Conservation (phyloP, 2,329 filamentous ascomycete genomes). For the Berkeleyomyces basicola region DNA sequence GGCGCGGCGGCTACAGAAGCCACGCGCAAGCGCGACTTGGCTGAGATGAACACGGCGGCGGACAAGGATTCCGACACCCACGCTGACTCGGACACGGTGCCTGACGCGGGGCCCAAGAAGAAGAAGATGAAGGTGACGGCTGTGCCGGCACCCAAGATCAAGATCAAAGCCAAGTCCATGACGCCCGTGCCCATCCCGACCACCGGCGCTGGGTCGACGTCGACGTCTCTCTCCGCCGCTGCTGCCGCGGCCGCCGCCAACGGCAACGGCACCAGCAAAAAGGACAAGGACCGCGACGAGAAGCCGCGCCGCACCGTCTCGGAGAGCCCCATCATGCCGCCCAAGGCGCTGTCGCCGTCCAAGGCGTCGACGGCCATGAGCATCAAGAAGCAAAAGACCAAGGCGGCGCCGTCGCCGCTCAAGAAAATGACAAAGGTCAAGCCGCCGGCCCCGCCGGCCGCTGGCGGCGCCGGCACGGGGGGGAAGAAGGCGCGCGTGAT, state of each 20-base stretch:
- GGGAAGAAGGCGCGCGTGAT: slow-evolving; percentile 29
- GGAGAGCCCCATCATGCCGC: slow-evolving; percentile 15
- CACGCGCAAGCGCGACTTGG: slow-evolving; percentile 40
- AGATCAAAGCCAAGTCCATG: slow-evolving; percentile 36
- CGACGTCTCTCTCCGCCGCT: slow-evolving; percentile 2
- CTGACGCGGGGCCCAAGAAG: slow-evolving; percentile 33
- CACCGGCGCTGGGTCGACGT: background rate
- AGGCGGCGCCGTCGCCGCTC: slow-evolving; percentile 7
- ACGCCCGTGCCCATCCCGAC: slow-evolving; percentile 13
- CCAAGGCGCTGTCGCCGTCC: slow-evolving; percentile 26
- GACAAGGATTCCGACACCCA: slow-evolving; percentile 19
- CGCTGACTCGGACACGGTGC: background rate
- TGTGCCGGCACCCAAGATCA: slow-evolving; percentile 21
- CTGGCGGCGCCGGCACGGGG: background rate
- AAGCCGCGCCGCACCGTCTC: slow-evolving; percentile 23
- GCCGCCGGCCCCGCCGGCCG: slow-evolving; percentile 22
- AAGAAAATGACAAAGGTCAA: slow-evolving; percentile 21
- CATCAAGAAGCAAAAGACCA: slow-evolving; percentile 28
- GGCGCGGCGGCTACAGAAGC: slow-evolving; percentile 31
- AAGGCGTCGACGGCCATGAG: background rate
- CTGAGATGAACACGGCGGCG: slow-evolving; percentile 36
- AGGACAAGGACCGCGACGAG: slow-evolving; percentile 28
- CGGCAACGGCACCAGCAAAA: slow-evolving; percentile 23
- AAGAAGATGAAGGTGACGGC: slow-evolving; percentile 36
- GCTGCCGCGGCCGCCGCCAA: slow-evolving; percentile 9